Conservation (phyloP, 371 early-diverging fungal species). For the Massospora cicadina region DNA sequence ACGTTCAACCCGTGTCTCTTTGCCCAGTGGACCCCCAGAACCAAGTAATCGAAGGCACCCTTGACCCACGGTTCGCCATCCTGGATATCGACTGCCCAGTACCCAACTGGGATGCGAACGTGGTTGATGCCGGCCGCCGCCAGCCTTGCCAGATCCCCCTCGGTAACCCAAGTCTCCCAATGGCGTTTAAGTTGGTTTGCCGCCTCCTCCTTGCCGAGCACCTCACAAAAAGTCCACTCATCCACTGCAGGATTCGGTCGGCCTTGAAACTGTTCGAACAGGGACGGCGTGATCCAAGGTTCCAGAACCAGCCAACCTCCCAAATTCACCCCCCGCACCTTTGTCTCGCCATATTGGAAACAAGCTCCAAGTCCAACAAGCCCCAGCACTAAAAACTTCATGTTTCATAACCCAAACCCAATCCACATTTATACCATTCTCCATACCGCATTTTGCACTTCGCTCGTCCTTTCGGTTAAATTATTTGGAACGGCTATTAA, state of each 20-base stretch:
- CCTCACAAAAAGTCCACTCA: conserved; percentile 42
- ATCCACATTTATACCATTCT: too few species aligned
- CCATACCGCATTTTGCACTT: too few species aligned
- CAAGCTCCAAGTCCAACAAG: not conserved
- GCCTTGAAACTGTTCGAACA: conserved; percentile 40
- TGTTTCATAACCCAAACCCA: too few species aligned
- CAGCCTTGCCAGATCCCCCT: conserved; percentile 38
- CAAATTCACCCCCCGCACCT: conserved; percentile 34
- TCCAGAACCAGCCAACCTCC: conserved; percentile 46
- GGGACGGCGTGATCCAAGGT: conserved; percentile 41
- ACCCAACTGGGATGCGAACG: conserved; percentile 54
- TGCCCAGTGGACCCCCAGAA: conserved; percentile 43
- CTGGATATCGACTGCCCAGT: conserved; percentile 45
- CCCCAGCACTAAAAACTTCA: too few species aligned
- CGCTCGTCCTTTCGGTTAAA: too few species aligned
- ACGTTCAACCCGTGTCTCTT: conserved; percentile 45
- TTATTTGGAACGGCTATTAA: too few species aligned
- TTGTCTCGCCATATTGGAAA: not conserved
- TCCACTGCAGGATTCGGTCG: conserved; percentile 21
- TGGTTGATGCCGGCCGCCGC: conserved; percentile 45
- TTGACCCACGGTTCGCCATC: conserved; percentile 36
- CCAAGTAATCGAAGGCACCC: conserved; percentile 26
- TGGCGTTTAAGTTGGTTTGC: conserved; percentile 28
- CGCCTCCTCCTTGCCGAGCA: conserved; percentile 40
- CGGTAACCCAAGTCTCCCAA: conserved; percentile 48